phyloP scores from a whole-genome alignment of 306 rosid genomes.

The Morella rubra region DNA sequence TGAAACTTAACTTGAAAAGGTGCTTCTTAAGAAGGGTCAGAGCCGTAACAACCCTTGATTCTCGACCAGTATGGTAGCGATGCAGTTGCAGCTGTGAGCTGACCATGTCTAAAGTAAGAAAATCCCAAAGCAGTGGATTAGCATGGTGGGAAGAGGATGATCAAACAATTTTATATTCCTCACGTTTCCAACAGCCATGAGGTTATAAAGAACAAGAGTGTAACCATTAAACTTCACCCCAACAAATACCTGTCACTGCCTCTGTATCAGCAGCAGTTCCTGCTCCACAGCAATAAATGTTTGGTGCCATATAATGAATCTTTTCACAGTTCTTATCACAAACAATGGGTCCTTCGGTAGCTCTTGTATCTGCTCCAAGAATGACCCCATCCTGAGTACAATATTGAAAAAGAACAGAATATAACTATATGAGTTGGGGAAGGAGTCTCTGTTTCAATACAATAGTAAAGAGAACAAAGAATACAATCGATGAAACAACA shows the following conservation, averaged over 20 bases:
- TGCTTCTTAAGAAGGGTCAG: constrained; percentile 58
- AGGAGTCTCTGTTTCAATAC: neutral
- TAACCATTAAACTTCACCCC: constrained; percentile 6
- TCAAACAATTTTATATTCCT: neutral
- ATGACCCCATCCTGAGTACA: constrained; percentile 80
- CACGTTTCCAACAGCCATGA: neutral
- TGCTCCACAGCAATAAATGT: constrained; percentile 96
- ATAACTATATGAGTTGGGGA: neutral
- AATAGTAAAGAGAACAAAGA: neutral
- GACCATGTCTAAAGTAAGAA: constrained; percentile 67
- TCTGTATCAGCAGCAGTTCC: constrained; percentile 99
- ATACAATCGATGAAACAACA: neutral
- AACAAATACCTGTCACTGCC: constrained; percentile 85
- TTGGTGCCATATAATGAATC: constrained; percentile 97
- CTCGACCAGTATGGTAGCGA: constrained; percentile 90
- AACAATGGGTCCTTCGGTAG: constrained; percentile 93
- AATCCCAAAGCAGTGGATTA: constrained; percentile 30
- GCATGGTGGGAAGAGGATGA: constrained; percentile 11
- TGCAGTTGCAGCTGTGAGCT: constrained; percentile 94
- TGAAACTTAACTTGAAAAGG: constrained; percentile 44
- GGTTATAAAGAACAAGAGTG: neutral
- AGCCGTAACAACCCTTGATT: constrained; percentile 57
- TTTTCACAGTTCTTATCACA: constrained; percentile 95
- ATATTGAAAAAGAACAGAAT: neutral
- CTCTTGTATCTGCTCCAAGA: constrained; percentile 99